These are phyloP conservation scores for Pythium brachiatum DNA, from an alignment of 352 stramenopile genomes.

Conservation along the genomic window DNA sequence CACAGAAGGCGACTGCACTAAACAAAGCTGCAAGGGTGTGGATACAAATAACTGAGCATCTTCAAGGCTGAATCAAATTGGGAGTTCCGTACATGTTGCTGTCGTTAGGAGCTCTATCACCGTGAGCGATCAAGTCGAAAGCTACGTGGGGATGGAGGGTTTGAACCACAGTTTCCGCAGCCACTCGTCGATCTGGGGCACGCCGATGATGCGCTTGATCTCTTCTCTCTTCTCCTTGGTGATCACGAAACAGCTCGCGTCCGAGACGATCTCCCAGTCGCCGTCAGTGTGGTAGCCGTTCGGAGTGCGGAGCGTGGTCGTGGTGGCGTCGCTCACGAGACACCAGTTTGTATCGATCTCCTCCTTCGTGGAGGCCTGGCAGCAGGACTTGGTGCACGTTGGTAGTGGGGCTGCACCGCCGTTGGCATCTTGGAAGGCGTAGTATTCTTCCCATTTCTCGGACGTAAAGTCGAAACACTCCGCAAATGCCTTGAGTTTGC, in stretches of 20 bases:
- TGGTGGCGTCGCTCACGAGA: constrained; percentile 63
- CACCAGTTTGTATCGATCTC: constrained; percentile 86
- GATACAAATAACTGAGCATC: too few relatives aligned
- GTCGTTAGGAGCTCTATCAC: too few relatives aligned
- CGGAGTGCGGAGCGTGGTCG: constrained; percentile 28
- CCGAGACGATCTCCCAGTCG: constrained; percentile 77
- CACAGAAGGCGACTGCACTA: too few relatives aligned
- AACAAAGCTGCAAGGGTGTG: too few relatives aligned
- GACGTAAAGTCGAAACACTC: constrained; percentile 85
- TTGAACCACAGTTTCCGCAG: constrained; percentile 54
- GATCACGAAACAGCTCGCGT: constrained; percentile 52
- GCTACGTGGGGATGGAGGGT: constrained; percentile 25
- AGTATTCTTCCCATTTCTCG: constrained; percentile 81
- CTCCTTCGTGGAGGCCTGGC: constrained; percentile 60
- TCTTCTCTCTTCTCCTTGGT: constrained; percentile 61
- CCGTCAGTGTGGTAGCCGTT: constrained; percentile 22
- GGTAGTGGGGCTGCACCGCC: constrained; percentile 27
- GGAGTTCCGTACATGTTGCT: too few relatives aligned
- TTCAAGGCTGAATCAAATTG: background rate
- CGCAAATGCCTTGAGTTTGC: constrained; percentile 81
- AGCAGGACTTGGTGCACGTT: constrained; percentile 59
- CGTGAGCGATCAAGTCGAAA: too few relatives aligned
- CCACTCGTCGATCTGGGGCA: constrained; percentile 68
- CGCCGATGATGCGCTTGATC: constrained; percentile 51
- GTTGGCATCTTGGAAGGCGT: constrained; percentile 39